These are phyloP conservation scores for Fusarium sterilihyphosum DNA, from an alignment of 2,329 filamentous ascomycete species.

Conservation along the genomic window DNA sequence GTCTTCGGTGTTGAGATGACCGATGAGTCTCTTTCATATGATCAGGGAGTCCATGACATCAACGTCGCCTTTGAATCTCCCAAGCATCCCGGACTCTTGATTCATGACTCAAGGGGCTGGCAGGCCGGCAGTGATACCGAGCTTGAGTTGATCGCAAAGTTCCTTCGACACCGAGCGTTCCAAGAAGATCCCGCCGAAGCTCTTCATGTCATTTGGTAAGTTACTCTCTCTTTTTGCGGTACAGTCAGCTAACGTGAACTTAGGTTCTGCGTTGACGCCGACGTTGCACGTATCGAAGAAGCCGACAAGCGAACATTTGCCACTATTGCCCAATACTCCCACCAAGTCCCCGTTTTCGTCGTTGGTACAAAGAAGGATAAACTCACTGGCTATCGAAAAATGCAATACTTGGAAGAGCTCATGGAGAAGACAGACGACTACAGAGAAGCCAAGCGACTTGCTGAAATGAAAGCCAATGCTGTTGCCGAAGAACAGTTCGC, in stretches of 20 bases:
- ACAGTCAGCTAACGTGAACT: not conserved
- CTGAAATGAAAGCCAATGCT: constrained; percentile 33
- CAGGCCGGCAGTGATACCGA: constrained; percentile 40
- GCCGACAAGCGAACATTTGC: constrained; percentile 42
- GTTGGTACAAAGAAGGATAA: constrained; percentile 43
- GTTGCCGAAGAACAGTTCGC: constrained; percentile 38
- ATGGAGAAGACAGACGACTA: constrained; percentile 42
- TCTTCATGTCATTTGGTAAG: constrained; percentile 40
- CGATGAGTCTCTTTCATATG: constrained; percentile 35
- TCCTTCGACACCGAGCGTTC: constrained; percentile 39
- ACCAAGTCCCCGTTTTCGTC: constrained; percentile 41
- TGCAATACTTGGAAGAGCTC: constrained; percentile 32
- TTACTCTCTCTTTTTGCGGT: rapidly evolving
- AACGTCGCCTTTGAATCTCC: constrained; percentile 42
- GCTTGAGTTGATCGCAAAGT: constrained; percentile 41
- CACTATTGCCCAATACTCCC: constrained; percentile 40
- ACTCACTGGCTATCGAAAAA: constrained; percentile 34
- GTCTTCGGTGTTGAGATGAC: constrained; percentile 43
- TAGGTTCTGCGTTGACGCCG: constrained; percentile 42
- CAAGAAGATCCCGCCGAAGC: constrained; percentile 40
- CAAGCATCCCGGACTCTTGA: constrained; percentile 37
- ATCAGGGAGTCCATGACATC: constrained; percentile 41
- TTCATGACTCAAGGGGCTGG: constrained; percentile 42
- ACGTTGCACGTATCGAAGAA: constrained; percentile 41
- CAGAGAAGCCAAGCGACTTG: constrained; percentile 37